phyloP scores from a whole-genome alignment of 78 protist species.

The Dictyostelium brefeldianum region DNA sequence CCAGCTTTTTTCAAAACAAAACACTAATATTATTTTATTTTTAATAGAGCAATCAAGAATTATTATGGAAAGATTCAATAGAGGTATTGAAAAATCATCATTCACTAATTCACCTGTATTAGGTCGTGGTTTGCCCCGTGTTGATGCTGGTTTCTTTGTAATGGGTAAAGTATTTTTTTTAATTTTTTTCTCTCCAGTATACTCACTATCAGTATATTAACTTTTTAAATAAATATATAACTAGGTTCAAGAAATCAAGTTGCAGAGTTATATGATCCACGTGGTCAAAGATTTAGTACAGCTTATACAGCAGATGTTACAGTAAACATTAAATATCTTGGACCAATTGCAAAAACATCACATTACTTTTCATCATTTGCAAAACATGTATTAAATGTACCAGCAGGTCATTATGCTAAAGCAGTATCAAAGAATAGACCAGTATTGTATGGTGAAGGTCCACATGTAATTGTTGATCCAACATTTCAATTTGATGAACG shows the following conservation, averaged over 20 bases:
- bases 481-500: conserved; percentile 27
- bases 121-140: conserved; percentile 6
- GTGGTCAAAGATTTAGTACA: conserved; percentile 39
- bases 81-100: conserved; percentile 11
- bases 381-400: conserved; percentile 54
- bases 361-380: conserved; percentile 20
- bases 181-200: too few species aligned
- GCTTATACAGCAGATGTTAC: conserved; percentile 49
- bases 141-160: neutral
- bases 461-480: conserved; percentile 71
- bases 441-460: conserved; percentile 72
- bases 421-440: conserved; percentile 48
- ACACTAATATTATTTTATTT: too few species aligned
- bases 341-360: conserved; percentile 26
- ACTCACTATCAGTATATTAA: too few species aligned
- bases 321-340: conserved; percentile 8
- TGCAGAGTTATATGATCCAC: conserved; percentile 44
- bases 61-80: conserved; percentile 57
- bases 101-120: conserved; percentile 50
- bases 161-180: too few species aligned
- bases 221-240: too few species aligned
- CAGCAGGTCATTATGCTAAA: conserved; percentile 52
- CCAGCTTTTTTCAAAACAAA: too few species aligned
- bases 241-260: conserved; percentile 33
- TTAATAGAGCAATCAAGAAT: conserved; percentile 3